Conservation (phyloP, 805 yeast genomes). For the Lipomyces yamanashiensis region DNA sequence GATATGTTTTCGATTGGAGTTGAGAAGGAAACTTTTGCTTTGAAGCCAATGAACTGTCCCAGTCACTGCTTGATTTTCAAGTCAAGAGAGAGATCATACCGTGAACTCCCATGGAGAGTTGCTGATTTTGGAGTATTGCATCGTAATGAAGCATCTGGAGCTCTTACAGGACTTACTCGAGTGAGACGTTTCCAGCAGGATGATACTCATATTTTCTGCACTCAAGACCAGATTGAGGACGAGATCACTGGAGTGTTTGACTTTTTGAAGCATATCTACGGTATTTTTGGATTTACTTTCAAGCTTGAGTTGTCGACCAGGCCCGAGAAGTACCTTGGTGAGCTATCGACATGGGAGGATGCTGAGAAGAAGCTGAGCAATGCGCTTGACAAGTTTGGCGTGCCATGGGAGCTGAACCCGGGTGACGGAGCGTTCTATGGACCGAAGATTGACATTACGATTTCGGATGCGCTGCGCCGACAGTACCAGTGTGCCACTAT, state of each 20-base stretch:
- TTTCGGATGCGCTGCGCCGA: slow-evolving; percentile 78
- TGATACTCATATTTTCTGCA: slow-evolving; percentile 96
- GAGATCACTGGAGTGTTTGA: slow-evolving; percentile 77
- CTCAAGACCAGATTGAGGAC: slow-evolving; percentile 68
- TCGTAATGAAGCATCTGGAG: slow-evolving; percentile 93
- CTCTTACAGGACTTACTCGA: slow-evolving; percentile 87
- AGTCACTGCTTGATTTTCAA: slow-evolving; percentile 84
- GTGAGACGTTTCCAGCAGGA: slow-evolving; percentile 97
- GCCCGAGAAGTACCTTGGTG: slow-evolving; percentile 81
- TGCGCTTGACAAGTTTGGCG: slow-evolving; percentile 62
- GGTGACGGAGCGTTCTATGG: slow-evolving; percentile 92
- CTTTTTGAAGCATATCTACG: slow-evolving; percentile 75
- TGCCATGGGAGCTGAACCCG: slow-evolving; percentile 70
- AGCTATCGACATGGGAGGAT: slow-evolving; percentile 71
- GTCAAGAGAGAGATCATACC: slow-evolving; percentile 75
- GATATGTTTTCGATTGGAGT: slow-evolving; percentile 97
- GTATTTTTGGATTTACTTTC: slow-evolving; percentile 66
- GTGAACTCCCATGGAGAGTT: slow-evolving; percentile 82
- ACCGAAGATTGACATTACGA: slow-evolving; percentile 75
- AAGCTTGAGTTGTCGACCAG: slow-evolving; percentile 80
- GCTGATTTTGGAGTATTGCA: slow-evolving; percentile 92
- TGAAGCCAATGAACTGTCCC: slow-evolving; percentile 82
- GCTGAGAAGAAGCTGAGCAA: slow-evolving; percentile 73
- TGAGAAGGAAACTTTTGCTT: slow-evolving; percentile 92
- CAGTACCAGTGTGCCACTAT: slow-evolving; percentile 94